Conservation (phyloP, 2,329 filamentous ascomycete species). For the Zymoseptoria crescenta region DNA sequence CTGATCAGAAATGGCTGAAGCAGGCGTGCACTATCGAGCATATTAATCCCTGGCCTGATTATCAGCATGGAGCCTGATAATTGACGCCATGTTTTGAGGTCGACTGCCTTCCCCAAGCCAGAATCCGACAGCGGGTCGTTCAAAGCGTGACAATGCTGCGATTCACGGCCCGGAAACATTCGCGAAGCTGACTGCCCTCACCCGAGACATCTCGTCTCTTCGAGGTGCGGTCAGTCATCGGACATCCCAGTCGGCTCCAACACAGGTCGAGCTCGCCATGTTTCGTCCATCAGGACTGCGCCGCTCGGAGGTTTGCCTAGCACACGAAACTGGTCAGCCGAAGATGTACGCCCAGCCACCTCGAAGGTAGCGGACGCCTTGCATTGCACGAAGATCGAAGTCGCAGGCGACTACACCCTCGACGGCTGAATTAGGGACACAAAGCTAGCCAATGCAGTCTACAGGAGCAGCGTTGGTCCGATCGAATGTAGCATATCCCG, state of each 20-base stretch:
- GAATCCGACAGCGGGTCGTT: background rate
- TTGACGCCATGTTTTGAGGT: background rate
- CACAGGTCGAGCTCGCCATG: too few species aligned
- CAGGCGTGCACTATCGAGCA: background rate
- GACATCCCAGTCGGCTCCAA: too few species aligned
- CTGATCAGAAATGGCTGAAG: slow-evolving; percentile 15
- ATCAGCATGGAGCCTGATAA: background rate
- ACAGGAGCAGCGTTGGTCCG: background rate
- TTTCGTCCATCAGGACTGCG: too few species aligned
- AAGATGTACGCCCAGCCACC: too few species aligned
- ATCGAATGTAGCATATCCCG: background rate
- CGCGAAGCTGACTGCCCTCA: too few species aligned
- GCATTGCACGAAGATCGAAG: background rate
- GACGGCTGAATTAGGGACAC: background rate
- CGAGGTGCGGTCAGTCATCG: too few species aligned
- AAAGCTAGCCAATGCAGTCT: background rate
- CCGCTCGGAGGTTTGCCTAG: too few species aligned
- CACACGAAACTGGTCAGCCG: too few species aligned
- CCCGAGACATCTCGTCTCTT: too few species aligned
- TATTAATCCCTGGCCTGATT: background rate
- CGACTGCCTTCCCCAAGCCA: background rate
- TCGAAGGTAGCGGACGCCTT: background rate
- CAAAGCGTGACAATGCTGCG: too few species aligned
- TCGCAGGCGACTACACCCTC: background rate
- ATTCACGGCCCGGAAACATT: too few species aligned